Evolutionary conservation across 306 rosid genomes (phyloP), one percentile per base, ranked within the genome.

Genomic region (Cicer yamashitae): DNA sequence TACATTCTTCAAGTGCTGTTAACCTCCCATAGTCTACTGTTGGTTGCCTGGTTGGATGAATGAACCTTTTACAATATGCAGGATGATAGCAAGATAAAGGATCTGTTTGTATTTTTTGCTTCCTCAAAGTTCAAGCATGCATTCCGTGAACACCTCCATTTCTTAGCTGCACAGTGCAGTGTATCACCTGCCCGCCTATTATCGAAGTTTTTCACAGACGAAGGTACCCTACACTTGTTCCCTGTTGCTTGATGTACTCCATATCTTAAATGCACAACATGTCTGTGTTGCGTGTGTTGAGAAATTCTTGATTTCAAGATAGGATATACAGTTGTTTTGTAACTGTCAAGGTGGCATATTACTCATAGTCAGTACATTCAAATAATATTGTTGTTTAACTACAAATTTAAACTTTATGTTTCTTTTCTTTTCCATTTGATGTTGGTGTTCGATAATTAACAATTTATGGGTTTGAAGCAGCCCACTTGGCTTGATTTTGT

Each of bases 61-160:
- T 81, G 15, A 67, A 65, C 38, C 45, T 68, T 84, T 12, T 54
- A 10, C 56, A 41, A 70, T 68, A 59, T 86, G 86, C 96, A 94
- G 98, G 90, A 84, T 74, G 85, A 80, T 78, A 67, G 83, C 78
- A 77, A 79, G 81, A 86, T 87, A 70, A 56, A 80, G 67, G 94
- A 91, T 74, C 75, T 91, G 77, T 94, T 91, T 79, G 79, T 83
- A 73, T 88, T 90, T 73, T 91, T 94, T 37, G 88, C 94, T 15
- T 67, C 81, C 80, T 91, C 93, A 64, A 82, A 74, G 39, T 87
- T 68, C 76, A 91, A 89, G 88, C 77, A 82, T 48, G 82, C 82
- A 71, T 94, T 91, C 78, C 77, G 71, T 47, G 87, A 88, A 70
- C 98, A 94, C 82, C 90, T 88, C 17, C 89, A 77, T 74, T 78